Evolutionary conservation across 83 land plant species (phyloP).

Genomic region (Diphasiastrum complanatum): DNA sequence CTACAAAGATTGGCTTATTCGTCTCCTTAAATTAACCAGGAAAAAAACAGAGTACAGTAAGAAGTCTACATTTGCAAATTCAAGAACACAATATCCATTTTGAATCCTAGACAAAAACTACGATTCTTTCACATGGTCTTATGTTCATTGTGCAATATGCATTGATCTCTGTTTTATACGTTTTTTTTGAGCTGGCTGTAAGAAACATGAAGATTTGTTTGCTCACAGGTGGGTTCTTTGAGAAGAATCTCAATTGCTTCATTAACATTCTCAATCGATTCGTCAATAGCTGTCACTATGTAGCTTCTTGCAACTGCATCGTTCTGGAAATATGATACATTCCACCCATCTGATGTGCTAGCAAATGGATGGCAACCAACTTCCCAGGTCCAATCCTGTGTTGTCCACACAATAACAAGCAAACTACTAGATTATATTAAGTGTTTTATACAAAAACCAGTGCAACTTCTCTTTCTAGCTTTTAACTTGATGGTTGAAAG

Average conservation of each 20-base stretch:
- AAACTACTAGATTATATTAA: no score
- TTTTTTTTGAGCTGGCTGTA: no score
- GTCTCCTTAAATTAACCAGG: no score
- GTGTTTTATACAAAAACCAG: no score
- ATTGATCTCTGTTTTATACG: no score
- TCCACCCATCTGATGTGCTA: conserved; percentile 75
- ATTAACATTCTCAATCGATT: conserved; percentile 67
- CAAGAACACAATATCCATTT: no score
- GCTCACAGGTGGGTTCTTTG: conserved; percentile 65
- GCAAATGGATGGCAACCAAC: conserved; percentile 79
- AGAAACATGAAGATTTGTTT: background rate
- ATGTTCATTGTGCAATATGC: no score
- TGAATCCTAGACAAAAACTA: no score
- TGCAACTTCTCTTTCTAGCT: background rate
- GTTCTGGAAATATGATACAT: conserved; percentile 61
- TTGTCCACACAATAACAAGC: background rate
- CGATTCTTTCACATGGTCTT: no score
- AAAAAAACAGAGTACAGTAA: no score
- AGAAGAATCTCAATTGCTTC: conserved; percentile 58
- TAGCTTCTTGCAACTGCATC: conserved; percentile 91
- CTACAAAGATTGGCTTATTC: no score
- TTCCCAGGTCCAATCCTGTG: conserved; percentile 95
- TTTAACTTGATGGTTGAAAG: background rate
- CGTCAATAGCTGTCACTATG: conserved; percentile 76
- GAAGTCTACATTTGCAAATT: no score